A percentile compares a stretch with the other conserved stretches of the same genome.
Conservation (phyloP, 2,329 filamentous ascomycete genomes). For the Piedraia hortae region DNA sequence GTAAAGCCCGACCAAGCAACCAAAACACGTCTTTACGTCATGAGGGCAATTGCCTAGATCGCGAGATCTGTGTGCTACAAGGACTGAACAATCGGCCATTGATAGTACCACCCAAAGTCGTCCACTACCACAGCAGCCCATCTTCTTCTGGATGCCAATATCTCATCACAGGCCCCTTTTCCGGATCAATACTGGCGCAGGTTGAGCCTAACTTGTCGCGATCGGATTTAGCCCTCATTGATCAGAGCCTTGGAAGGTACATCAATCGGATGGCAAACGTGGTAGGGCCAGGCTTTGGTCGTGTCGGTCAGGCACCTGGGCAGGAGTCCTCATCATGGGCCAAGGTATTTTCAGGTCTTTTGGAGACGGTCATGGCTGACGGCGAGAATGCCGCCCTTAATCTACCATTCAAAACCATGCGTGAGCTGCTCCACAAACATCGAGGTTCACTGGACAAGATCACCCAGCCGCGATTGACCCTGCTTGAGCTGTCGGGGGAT, state of each 20-base stretch:
- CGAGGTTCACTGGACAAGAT: slow-evolving; percentile 22
- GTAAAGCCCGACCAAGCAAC: slow-evolving; percentile 16
- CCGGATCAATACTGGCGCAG: slow-evolving; percentile 7
- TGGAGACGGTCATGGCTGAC: slow-evolving; percentile 27
- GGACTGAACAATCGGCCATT: slow-evolving; percentile 12
- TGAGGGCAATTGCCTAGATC: slow-evolving; percentile 16
- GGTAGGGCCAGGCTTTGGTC: slow-evolving; percentile 22
- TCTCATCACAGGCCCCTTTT: slow-evolving; percentile 9
- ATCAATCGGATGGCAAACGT: slow-evolving; percentile 19
- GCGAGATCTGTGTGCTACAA: slow-evolving; percentile 15
- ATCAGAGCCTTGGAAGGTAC: slow-evolving; percentile 15
- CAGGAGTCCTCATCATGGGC: slow-evolving; percentile 23
- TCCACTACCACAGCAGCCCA: slow-evolving; percentile 11
- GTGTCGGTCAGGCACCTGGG: slow-evolving; percentile 10
- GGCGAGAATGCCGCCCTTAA: slow-evolving; percentile 30
- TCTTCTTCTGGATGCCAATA: slow-evolving; percentile 6
- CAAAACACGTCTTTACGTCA: slow-evolving; percentile 16
- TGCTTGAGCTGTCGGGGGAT: slow-evolving; percentile 21
- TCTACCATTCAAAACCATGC: slow-evolving; percentile 27
- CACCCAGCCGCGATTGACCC: slow-evolving; percentile 22
- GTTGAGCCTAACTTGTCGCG: slow-evolving; percentile 11
- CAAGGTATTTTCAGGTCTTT: slow-evolving; percentile 23
- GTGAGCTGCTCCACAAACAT: slow-evolving; percentile 20
- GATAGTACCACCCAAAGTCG: slow-evolving; percentile 14
- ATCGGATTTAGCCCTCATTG: slow-evolving; percentile 13